Evolutionary conservation across 148 eudicot genomes (phyloP).

Genomic region (Vaccinium macrocarpon): DNA sequence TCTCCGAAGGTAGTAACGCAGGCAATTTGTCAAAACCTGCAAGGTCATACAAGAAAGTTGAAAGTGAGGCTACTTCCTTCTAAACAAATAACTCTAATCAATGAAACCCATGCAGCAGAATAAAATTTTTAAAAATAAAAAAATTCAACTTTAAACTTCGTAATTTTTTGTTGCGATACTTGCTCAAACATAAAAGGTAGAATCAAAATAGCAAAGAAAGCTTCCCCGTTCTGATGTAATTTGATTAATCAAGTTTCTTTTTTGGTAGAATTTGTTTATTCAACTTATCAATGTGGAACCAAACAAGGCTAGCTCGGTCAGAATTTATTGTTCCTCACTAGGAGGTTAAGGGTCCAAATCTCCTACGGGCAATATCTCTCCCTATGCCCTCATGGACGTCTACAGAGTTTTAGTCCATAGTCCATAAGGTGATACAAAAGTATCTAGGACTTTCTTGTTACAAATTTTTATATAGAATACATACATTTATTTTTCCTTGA

Average conservation of each 20-base stretch:
- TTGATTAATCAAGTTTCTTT: not conserved
- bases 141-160: not conserved
- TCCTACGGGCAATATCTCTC: not conserved
- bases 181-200: not conserved
- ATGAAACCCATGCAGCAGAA: not conserved
- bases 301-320: not conserved
- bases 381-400: no score
- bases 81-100: not conserved
- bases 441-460: no score
- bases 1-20: constrained; percentile 83
- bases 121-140: not conserved
- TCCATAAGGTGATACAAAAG: no score
- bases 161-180: not conserved
- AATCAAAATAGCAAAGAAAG: not conserved
- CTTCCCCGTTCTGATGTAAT: not conserved
- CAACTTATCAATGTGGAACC: not conserved
- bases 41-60: not conserved
- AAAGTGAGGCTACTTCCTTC: not conserved
- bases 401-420: no score
- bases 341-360: not conserved
- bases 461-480: no score
- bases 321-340: not conserved
- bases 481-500: no score
- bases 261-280: not conserved
- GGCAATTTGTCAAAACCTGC: constrained; percentile 78